A percentile compares a stretch with the other conserved stretches of the same genome.
These are phyloP conservation scores for Perilla frutescens DNA, from an alignment of 257 asterid genomes.

Conservation along the genomic window DNA sequence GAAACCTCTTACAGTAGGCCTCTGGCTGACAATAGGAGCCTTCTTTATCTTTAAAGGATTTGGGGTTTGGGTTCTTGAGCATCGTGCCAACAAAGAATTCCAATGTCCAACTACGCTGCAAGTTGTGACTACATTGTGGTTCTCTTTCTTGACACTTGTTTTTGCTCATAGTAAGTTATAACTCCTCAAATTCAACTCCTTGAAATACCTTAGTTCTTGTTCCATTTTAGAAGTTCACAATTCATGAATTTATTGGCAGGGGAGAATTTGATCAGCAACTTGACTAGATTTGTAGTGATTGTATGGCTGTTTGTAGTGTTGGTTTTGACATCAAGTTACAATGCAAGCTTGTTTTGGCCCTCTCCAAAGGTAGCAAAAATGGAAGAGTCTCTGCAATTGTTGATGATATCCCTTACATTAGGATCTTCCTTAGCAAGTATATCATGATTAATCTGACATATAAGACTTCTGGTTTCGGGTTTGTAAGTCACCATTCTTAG, in stretches of 20 bases:
- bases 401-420: slow-evolving; percentile 58
- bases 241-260: slow-evolving; percentile 37
- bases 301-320: slow-evolving; percentile 63
- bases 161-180: slow-evolving; percentile 57
- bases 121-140: slow-evolving; percentile 56
- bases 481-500: slow-evolving; percentile 40
- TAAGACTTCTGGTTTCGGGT: slow-evolving; percentile 55
- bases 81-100: slow-evolving; percentile 52
- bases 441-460: slow-evolving; percentile 49
- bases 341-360: slow-evolving; percentile 63
- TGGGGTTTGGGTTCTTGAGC: slow-evolving; percentile 64
- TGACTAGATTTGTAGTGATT: slow-evolving; percentile 55
- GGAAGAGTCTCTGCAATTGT: slow-evolving; percentile 60
- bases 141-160: slow-evolving; percentile 63
- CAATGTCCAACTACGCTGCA: slow-evolving; percentile 52
- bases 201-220: neutral
- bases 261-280: slow-evolving; percentile 56
- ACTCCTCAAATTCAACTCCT: no score
- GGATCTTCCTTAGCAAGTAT: slow-evolving; percentile 49
- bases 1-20: slow-evolving; percentile 51
- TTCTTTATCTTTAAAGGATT: slow-evolving; percentile 52
- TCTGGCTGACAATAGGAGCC: slow-evolving; percentile 55
- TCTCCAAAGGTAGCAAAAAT: slow-evolving; percentile 50
- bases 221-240: neutral
- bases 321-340: slow-evolving; percentile 61